A percentile compares a stretch with the other conserved stretches of the same genome.
Conservation (phyloP, 177 flowering plant genomes). For the Vitis hybrid region DNA sequence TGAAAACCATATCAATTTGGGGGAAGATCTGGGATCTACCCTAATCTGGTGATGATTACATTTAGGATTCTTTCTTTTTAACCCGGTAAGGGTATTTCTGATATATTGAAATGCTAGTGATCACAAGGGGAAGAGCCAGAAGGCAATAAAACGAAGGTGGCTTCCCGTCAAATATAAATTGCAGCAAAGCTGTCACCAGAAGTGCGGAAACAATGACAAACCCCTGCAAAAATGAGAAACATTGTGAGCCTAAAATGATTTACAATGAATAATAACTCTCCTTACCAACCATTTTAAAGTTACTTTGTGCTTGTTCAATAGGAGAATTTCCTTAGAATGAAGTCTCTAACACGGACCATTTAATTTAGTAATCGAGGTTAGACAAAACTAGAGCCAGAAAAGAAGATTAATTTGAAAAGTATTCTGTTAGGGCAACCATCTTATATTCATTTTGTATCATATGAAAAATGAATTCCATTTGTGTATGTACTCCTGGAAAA, state of each 20-base stretch:
- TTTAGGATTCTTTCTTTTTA: conserved; percentile 70
- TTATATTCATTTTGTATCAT: background rate
- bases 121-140: conserved; percentile 80
- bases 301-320: too few relatives aligned
- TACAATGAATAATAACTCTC: too few relatives aligned
- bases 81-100: conserved; percentile 85
- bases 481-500: background rate
- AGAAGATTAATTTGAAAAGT: too few relatives aligned
- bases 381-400: too few relatives aligned
- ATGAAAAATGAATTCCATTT: too few relatives aligned
- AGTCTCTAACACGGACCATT: too few relatives aligned
- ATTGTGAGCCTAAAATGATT: background rate
- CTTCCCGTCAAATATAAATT: conserved; percentile 84
- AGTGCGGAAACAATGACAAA: conserved; percentile 97
- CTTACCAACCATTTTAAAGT: too few relatives aligned
- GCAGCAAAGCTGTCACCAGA: conserved; percentile 94
- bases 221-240: conserved; percentile 56
- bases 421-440: too few relatives aligned
- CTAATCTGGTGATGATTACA: background rate
- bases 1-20: background rate
- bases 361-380: too few relatives aligned
- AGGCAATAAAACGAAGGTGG: conserved; percentile 90
- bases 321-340: too few relatives aligned
- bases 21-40: background rate
- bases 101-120: conserved; percentile 81